A percentile compares a stretch with the other conserved stretches of the same genome.
phyloP scores from a whole-genome alignment of 2,329 filamentous ascomycete genomes.

The Curvularia eragrostidis region DNA sequence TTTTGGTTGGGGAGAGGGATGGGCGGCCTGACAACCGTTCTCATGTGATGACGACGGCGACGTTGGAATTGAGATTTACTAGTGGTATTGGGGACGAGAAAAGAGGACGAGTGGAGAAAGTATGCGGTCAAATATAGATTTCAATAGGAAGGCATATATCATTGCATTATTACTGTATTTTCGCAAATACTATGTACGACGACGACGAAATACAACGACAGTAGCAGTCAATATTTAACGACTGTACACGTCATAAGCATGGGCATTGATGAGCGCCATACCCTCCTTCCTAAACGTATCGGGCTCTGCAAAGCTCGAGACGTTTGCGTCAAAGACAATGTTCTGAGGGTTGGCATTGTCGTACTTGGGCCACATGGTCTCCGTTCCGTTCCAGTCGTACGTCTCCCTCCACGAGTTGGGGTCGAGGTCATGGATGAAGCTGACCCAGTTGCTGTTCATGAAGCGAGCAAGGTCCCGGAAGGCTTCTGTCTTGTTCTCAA shows the following conservation, averaged over 20 bases:
- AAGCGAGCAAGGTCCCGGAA: constrained; percentile 51
- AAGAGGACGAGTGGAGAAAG: neutral
- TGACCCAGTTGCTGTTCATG: constrained; percentile 56
- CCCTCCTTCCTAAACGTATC: constrained; percentile 56
- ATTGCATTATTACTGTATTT: neutral
- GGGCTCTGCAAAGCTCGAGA: constrained; percentile 48
- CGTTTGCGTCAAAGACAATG: constrained; percentile 58
- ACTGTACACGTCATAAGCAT: constrained; percentile 19
- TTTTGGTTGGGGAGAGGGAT: too few species aligned
- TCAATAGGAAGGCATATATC: neutral
- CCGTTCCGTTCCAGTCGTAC: constrained; percentile 26
- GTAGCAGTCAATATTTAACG: constrained; percentile 7
- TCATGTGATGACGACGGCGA: too few species aligned
- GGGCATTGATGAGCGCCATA: constrained; percentile 53
- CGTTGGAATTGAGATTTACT: neutral
- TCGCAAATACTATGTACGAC: neutral
- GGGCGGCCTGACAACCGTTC: neutral
- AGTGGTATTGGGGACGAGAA: neutral
- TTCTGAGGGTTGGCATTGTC: constrained; percentile 45
- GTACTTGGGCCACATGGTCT: constrained; percentile 53
- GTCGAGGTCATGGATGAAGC: constrained; percentile 53
- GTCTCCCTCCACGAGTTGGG: constrained; percentile 35
- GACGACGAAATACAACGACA: neutral
- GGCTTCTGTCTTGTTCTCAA: constrained; percentile 44
- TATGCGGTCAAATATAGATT: neutral